A percentile compares a stretch with the other conserved stretches of the same genome.
These are phyloP conservation scores for Durio zibethinus DNA, from an alignment of 345 rosid genomes.

Conservation along the genomic window DNA sequence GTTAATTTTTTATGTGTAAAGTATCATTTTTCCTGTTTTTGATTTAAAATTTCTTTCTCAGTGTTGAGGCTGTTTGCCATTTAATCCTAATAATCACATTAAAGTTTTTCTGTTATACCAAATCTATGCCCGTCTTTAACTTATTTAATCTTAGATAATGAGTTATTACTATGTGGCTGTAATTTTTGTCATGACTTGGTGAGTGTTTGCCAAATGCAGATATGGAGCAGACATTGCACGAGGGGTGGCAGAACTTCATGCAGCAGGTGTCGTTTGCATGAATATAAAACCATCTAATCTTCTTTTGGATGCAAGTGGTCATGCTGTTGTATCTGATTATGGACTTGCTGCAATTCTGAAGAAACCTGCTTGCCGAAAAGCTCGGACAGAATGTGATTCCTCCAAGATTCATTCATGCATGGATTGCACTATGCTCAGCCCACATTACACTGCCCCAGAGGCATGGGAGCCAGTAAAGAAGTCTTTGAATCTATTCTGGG, in stretches of 20 bases:
- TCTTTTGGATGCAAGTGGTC: slow-evolving; percentile 76
- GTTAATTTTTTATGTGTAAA: not conserved
- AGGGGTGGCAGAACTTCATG: slow-evolving; percentile 95
- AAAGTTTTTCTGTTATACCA: not conserved
- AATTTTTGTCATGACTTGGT: slow-evolving; percentile 24
- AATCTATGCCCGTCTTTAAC: not conserved
- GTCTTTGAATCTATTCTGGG: slow-evolving; percentile 83
- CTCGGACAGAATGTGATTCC: slow-evolving; percentile 60
- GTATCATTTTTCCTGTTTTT: not conserved
- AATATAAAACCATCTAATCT: slow-evolving; percentile 94
- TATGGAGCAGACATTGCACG: slow-evolving; percentile 94
- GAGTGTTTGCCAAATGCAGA: slow-evolving; percentile 44
- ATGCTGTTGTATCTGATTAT: slow-evolving; percentile 90
- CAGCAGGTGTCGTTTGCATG: slow-evolving; percentile 96
- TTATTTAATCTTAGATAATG: not conserved
- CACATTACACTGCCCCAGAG: slow-evolving; percentile 93
- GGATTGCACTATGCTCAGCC: slow-evolving; percentile 83
- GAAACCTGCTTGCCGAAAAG: slow-evolving; percentile 79
- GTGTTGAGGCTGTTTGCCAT: not conserved
- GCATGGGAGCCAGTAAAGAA: slow-evolving; percentile 98
- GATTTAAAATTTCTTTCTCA: not conserved
- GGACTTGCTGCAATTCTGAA: slow-evolving; percentile 84
- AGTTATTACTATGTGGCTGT: slow-evolving; percentile 11
- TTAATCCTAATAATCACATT: not conserved
- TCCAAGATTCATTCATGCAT: slow-evolving; percentile 64